Evolutionary conservation across 2,329 filamentous ascomycete genomes (phyloP), one percentile per base, ranked within the genome.

Genomic region (Apiospora pterosperma): DNA sequence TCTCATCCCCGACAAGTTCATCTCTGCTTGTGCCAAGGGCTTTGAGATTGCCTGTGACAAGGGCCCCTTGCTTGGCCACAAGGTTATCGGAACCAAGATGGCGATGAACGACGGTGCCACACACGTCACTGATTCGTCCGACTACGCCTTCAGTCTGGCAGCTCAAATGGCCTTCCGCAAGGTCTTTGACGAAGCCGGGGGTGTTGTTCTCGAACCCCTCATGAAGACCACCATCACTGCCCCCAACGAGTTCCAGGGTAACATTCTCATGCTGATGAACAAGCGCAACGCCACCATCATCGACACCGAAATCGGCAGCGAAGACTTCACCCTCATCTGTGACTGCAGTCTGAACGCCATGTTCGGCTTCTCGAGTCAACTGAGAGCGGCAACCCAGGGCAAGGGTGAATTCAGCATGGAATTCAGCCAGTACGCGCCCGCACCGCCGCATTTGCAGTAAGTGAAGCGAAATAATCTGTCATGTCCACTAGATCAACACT

Each of bases 391-490:
- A 25, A 98, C 94, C 2, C 96, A 99, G 82, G 96, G 96, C 67
- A 99, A 99, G 85, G 96, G 96, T 73, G 96, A 99, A 82, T 99
- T 97, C 76, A 91, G 87, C 73, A 98, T 99, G 96, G 96, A 99
- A 81, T 99, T 99, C 75, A 96, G 92, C 78, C 96, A 98, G 81
- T 99, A 99, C 74, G 89, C 92, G 62, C 85, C 93, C 62, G 93
- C 96, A 65, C 91, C 94, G 60, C 88, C 88, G 72, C 94, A 98
- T 76, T 77, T 98, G 77, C 96, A 99, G 90, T 92, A 90, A 76
- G 89, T 87, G 68, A 55, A 63, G 25, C 48, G 12, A 8, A 5
- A 16, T 42, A 19, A 10, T 41, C 38, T 16, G 31, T 62, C 62
- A 36, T 59, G 55, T 3, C 8, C 16, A 63, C 23, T 16, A 19